Evolutionary conservation across 345 rosid species (phyloP), one percentile per base, ranked within the genome.

Genomic region (Pugionium dolabratum): DNA sequence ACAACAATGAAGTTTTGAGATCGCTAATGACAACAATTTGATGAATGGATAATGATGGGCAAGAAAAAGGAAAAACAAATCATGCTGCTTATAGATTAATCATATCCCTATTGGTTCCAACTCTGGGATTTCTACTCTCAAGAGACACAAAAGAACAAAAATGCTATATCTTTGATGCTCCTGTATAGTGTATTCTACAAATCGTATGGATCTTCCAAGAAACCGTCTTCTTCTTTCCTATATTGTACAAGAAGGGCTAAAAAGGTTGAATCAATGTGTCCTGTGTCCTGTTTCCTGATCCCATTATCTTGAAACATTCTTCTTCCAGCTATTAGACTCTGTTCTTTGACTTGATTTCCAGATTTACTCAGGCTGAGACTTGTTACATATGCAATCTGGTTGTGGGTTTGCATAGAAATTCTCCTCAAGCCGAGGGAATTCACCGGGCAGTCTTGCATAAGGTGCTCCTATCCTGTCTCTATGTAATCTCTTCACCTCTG

Each of bases 331-430:
- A 39, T 60, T 9, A 39, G 68, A 44, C 56, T 44, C 54, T 57
- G 34, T 28, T 11, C 56, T 56, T 28, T 36, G 18, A 54, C 61
- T 44, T 56, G 76, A 11, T 51, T 56, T 48, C 75, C 65, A 56
- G 1, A 35, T 37, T 50, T 56, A 41, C 30, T 52, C 64, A 69
- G 76, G 81, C 53, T 67, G 78, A 56, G 80, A 48, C 62, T 62
- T 83, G 75, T 81, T 72, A 65, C 96, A 90, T 41, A 94, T 60
- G 62, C 99, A 94, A 7, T 90, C 97, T 7, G 99, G 99, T 58
- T 85, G 72, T 54, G 99, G 97, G 62, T 94, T 94, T 4, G 97
- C 90, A 42, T 84, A 90, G 57, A 94, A 94, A 49, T 85, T 90
- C 82, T 94, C 97, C 78, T 94, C 97, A 11, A 80, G 56, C 80